These are phyloP conservation scores for Lumnitzera racemosa DNA, from an alignment of 345 rosid genomes.

Conservation along the genomic window DNA sequence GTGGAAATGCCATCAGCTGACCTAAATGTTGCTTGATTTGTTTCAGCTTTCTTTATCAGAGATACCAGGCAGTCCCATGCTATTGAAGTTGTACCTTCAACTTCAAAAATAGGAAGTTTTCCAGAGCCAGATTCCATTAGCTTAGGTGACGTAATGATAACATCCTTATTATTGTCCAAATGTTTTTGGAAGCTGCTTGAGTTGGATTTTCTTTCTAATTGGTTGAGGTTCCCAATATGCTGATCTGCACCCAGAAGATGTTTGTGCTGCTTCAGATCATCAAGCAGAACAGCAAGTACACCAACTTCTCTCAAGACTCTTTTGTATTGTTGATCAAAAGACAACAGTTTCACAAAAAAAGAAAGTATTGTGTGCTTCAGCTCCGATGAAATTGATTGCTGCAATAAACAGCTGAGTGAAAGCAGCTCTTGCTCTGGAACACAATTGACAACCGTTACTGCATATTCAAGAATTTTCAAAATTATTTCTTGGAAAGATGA, in stretches of 20 bases:
- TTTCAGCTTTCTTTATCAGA: constrained; percentile 91
- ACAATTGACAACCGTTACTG: constrained; percentile 97
- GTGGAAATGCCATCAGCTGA: constrained; percentile 76
- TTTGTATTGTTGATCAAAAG: constrained; percentile 98
- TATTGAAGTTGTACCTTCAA: constrained; percentile 63
- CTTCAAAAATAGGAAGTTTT: constrained; percentile 78
- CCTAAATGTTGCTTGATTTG: constrained; percentile 79
- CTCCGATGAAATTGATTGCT: constrained; percentile 87
- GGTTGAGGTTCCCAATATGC: constrained; percentile 29
- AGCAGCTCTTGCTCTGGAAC: constrained; percentile 98
- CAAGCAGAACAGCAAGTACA: constrained; percentile 84
- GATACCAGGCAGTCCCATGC: constrained; percentile 97
- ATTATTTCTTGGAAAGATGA: constrained; percentile 86
- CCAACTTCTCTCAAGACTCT: constrained; percentile 98
- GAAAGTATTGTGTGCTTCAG: constrained; percentile 88
- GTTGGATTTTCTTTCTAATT: constrained; percentile 57
- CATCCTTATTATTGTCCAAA: constrained; percentile 60
- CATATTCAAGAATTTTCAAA: constrained; percentile 96
- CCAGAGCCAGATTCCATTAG: constrained; percentile 78
- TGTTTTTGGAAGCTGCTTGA: constrained; percentile 83
- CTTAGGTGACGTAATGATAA: constrained; percentile 86
- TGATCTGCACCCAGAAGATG: constrained; percentile 72
- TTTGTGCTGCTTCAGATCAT: constrained; percentile 94
- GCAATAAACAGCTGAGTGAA: constrained; percentile 95
- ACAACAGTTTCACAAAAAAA: constrained; percentile 90